phyloP scores from a whole-genome alignment of 805 yeast genomes.

The Saturnispora kantuleensis region DNA sequence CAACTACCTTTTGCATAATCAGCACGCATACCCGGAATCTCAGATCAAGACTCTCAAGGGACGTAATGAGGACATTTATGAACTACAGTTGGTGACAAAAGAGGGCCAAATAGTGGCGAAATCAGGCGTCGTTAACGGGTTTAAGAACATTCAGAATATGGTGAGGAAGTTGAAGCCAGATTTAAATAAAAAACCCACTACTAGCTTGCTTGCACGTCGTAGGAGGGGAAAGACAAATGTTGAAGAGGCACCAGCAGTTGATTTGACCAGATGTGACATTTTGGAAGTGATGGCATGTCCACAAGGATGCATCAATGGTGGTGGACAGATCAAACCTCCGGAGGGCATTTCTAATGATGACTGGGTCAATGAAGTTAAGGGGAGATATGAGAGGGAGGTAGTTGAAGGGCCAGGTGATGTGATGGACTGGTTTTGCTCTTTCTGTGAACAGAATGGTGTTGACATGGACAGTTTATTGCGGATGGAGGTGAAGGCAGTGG shows the following conservation, averaged over 20 bases:
- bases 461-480: slow-evolving; percentile 30
- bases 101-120: slow-evolving; percentile 36
- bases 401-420: background rate
- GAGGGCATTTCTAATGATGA: slow-evolving; percentile 26
- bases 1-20: slow-evolving; percentile 40
- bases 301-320: slow-evolving; percentile 94
- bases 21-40: slow-evolving; percentile 11
- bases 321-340: slow-evolving; percentile 69
- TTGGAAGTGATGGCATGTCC: slow-evolving; percentile 99
- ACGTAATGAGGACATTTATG: slow-evolving; percentile 67
- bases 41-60: slow-evolving; percentile 42
- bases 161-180: slow-evolving; percentile 65
- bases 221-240: slow-evolving; percentile 28
- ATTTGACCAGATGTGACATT: slow-evolving; percentile 62
- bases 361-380: slow-evolving; percentile 26
- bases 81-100: slow-evolving; percentile 43
- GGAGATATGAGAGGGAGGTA: background rate
- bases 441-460: slow-evolving; percentile 21
- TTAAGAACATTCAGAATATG: slow-evolving; percentile 86
- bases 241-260: slow-evolving; percentile 27
- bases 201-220: slow-evolving; percentile 32
- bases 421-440: background rate
- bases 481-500: slow-evolving; percentile 19
- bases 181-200: slow-evolving; percentile 16
- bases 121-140: slow-evolving; percentile 75